Base-by-base conservation (phyloP, 441 rosid genomes). In the Mallotus repandus region DNA sequence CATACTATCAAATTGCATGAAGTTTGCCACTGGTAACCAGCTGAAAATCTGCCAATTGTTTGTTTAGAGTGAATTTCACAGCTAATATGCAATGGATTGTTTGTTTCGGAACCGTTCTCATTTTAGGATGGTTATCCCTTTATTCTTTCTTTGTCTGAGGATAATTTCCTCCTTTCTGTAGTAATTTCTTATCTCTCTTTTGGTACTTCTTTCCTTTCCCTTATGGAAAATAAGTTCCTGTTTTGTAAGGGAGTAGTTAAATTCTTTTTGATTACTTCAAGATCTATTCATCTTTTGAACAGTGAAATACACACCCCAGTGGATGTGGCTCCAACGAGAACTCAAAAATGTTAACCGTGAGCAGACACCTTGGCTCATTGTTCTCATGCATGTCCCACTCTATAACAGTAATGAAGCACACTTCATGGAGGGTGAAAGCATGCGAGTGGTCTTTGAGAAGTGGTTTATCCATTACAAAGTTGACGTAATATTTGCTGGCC, bases 391-490 rank as follows among this genome's bases (percentile, higher is more conserved):
- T 63, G 75, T 77, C 4, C 89, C 89, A 10, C 38, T 84, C 61
- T 86, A 83, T 79, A 86, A 66, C 54, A 80, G 80, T 46, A 86
- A 86, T n/a, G 76, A 70, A 16, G 86, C 74, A 14, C 86, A 86
- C 77, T 86, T 67, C 68, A 83, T 80, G 84, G 89, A 83, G 50
- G 89, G 89, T 22, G 89, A 86, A 77, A 82, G 89, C 66, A 86
- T 86, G 89, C 74, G 85, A 65, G 71, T 72, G 59, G 89, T 53
- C 43, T 82, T 80, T 4, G 86, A 82, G 76, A 43, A 75, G 68
- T 84, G 85, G 89, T 84, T 86, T 58, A 74, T 83, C 59, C 76
- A 0, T 29, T 65, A 70, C 70, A 83, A 74, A 73, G 86, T 86
- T 25, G 89, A 86, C 50, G 62, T 86, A 25, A 55, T 83, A 22